Evolutionary conservation across 2,329 filamentous ascomycete genomes (phyloP).

Genomic region (Ophiosphaerella narmari): DNA sequence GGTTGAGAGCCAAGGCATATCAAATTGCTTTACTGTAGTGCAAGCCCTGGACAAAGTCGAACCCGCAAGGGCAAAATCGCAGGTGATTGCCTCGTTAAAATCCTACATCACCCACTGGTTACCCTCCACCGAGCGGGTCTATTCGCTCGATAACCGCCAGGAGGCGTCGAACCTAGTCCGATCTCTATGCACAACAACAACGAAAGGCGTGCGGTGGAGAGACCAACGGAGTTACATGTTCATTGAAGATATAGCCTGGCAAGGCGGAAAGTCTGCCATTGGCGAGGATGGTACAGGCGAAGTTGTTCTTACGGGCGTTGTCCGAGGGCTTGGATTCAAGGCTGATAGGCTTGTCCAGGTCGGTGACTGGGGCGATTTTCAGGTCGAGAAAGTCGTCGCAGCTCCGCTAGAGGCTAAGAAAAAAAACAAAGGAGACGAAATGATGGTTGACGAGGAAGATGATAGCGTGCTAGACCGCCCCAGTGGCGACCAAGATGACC

Average conservation of each 20-base stretch:
- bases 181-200: conserved; percentile 86
- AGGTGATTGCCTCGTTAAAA: conserved; percentile 80
- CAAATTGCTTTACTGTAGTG: conserved; percentile 85
- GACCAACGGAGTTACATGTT: conserved; percentile 97
- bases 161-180: conserved; percentile 91
- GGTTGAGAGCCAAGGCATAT: conserved; percentile 92
- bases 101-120: conserved; percentile 96
- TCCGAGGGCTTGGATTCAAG: conserved; percentile 85
- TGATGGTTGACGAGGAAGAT: conserved; percentile 66
- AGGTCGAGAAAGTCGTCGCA: conserved; percentile 85
- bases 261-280: conserved; percentile 50
- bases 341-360: conserved; percentile 88
- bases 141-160: conserved; percentile 84
- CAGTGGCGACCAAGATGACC: conserved; percentile 78
- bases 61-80: conserved; percentile 75
- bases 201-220: conserved; percentile 93
- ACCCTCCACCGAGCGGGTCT: conserved; percentile 86
- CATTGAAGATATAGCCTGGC: conserved; percentile 79
- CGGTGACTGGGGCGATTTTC: conserved; percentile 91
- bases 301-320: conserved; percentile 79
- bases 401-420: conserved; percentile 67
- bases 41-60: conserved; percentile 79
- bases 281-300: conserved; percentile 57
- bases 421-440: conserved; percentile 66
- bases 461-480: conserved; percentile 70